phyloP scores from a whole-genome alignment of 345 rosid genomes.

The Eucalyptus marginata region DNA sequence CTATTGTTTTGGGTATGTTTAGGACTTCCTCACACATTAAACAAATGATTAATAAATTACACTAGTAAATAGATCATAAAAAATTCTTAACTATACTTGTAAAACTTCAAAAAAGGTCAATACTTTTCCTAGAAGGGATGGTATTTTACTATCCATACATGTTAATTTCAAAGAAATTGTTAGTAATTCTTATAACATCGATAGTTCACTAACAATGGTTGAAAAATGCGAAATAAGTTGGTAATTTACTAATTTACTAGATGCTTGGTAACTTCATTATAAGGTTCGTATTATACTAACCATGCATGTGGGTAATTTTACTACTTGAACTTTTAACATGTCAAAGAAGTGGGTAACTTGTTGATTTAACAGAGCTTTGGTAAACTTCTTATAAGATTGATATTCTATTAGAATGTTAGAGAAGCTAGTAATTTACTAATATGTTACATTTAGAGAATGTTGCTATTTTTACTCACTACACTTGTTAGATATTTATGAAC shows the following conservation, averaged over 20 bases:
- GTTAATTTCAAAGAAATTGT: background rate
- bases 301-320: background rate
- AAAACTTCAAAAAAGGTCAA: background rate
- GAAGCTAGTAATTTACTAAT: background rate
- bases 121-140: background rate
- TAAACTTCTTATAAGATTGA: background rate
- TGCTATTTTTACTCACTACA: background rate
- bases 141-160: background rate
- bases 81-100: background rate
- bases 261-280: background rate
- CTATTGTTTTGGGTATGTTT: rapidly evolving
- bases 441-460: background rate
- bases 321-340: rapidly evolving
- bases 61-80: background rate
- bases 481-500: background rate
- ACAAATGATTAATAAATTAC: background rate
- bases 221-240: rapidly evolving
- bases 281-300: background rate
- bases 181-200: rapidly evolving
- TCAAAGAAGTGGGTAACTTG: background rate
- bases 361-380: background rate
- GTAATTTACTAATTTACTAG: background rate
- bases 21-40: rapidly evolving
- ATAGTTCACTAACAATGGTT: background rate
- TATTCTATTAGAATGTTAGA: background rate